A percentile compares a stretch with the other conserved stretches of the same genome.
These are phyloP conservation scores for Ophiobolus disseminans DNA, from an alignment of 2,329 filamentous ascomycete genomes.

Conservation along the genomic window DNA sequence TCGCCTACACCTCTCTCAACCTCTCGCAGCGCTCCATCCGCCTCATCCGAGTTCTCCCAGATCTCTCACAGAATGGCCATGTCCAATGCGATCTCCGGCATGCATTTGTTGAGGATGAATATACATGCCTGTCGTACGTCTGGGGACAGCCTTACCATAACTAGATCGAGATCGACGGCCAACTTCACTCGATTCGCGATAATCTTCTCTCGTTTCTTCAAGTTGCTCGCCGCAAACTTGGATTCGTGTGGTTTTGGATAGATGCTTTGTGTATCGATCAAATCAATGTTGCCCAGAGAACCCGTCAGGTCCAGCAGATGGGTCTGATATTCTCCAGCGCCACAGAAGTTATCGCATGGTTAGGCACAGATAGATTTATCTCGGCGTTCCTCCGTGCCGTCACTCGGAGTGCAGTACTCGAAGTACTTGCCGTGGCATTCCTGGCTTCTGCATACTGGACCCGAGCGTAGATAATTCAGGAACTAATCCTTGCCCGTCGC, in stretches of 20 bases:
- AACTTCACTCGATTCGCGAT: neutral
- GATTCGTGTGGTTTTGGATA: neutral
- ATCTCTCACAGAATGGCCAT: neutral
- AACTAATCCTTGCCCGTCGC: neutral
- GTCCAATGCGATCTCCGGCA: neutral
- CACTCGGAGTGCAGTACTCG: neutral
- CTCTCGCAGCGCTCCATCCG: constrained; percentile 2
- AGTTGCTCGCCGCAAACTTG: neutral
- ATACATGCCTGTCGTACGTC: constrained; percentile 3
- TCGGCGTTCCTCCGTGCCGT: neutral
- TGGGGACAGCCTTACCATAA: neutral
- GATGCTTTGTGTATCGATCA: neutral
- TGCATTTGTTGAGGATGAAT: neutral
- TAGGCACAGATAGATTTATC: neutral
- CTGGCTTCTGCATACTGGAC: neutral
- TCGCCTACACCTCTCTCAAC: constrained; percentile 1
- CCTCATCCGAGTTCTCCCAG: neutral
- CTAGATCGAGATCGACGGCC: neutral
- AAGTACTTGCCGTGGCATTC: neutral
- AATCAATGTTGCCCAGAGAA: neutral
- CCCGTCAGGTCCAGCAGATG: neutral
- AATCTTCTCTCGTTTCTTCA: neutral
- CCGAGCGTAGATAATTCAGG: neutral
- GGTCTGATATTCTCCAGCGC: neutral
- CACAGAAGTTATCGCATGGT: neutral